Evolutionary conservation across 768 basidiomycete genomes (phyloP), one percentile per base, ranked within the genome.

Genomic region (Suillus discolor): DNA sequence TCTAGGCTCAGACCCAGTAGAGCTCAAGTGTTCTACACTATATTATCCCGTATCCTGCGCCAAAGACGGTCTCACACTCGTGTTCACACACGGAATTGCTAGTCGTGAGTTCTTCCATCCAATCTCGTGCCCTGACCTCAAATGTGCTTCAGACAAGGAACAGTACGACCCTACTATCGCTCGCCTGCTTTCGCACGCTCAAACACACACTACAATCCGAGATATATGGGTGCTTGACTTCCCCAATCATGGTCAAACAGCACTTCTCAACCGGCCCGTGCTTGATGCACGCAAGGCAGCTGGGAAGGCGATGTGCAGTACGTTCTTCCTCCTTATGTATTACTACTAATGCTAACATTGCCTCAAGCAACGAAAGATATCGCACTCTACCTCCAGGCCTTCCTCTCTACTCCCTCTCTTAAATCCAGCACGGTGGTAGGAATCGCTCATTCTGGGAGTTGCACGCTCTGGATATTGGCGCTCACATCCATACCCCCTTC

Each of bases 241-340:
- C 62, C 79, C 77, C 1, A 79, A 79, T 61, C 78, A 79, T 39
- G 78, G 79, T 6, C 72, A 80, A 60, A 68, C 78, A 12, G 78
- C 78, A 16, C 61, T 63, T 7, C 55, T 76, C n/a, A 79, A 79
- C 57, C 75, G 77, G 20, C 42, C 36, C 55, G 53, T 70, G 23
- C 71, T 77, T 36, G 70, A 75, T 28, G 65, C 68, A 49, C 59
- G 70, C 54, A 77, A 77, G 62, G 61, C 57, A 8, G 62, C 57
- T 1, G 62, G 63, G 25, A 42, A 44, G 9, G 69, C 70, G 12
- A 62, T 49, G 13, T 76, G 73, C 51, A 72, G 75, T 73, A 42
- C 65, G 75, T 69, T 8, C 3, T 3, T 63, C 34, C 13, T 9
- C 16, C 3, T 49, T 25, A 15, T 23, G 18, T 5, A 38, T 12